These are phyloP conservation scores for Sphaerobolus stellatus DNA, from an alignment of 1,284 basidiomycete genomes.

Conservation along the genomic window DNA sequence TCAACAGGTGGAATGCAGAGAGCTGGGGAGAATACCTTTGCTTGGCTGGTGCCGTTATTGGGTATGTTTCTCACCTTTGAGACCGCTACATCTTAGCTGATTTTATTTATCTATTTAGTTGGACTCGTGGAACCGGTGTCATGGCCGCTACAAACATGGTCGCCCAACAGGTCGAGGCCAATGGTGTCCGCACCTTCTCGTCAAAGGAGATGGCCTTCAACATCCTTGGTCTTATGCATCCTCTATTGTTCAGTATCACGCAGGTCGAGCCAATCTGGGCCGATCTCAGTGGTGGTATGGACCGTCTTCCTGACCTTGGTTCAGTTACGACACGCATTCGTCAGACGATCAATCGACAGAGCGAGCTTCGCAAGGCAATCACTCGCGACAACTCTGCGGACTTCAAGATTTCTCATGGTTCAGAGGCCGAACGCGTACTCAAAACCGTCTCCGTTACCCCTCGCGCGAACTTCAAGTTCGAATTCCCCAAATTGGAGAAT, in stretches of 20 bases:
- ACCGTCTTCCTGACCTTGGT: conserved; percentile 91
- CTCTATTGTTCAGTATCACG: conserved; percentile 99
- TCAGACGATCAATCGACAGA: conserved; percentile 71
- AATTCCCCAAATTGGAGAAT: conserved; percentile 82
- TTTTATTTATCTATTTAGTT: conserved; percentile 45
- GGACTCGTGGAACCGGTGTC: conserved; percentile 97
- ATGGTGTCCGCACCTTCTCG: conserved; percentile 96
- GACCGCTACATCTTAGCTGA: conserved; percentile 6
- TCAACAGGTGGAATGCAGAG: conserved; percentile 98
- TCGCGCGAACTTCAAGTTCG: conserved; percentile 95
- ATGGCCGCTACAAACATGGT: conserved; percentile 97
- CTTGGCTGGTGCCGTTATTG: conserved; percentile 96
- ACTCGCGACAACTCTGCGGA: conserved; percentile 93
- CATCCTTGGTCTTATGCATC: conserved; percentile 97
- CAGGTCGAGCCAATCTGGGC: conserved; percentile 99
- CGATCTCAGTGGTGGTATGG: conserved; percentile 96
- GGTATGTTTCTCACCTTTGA: conserved; percentile 49
- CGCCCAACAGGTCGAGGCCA: conserved; percentile 90
- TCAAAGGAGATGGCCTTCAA: conserved; percentile 99
- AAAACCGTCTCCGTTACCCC: conserved; percentile 93
- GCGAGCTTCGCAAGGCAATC: conserved; percentile 90
- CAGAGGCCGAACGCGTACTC: conserved; percentile 89
- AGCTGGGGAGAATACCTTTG: conserved; percentile 99
- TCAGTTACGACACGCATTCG: conserved; percentile 91
- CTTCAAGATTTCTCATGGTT: conserved; percentile 89